Base-by-base conservation (phyloP, 208 protist species). In the Porcisia deanei region DNA sequence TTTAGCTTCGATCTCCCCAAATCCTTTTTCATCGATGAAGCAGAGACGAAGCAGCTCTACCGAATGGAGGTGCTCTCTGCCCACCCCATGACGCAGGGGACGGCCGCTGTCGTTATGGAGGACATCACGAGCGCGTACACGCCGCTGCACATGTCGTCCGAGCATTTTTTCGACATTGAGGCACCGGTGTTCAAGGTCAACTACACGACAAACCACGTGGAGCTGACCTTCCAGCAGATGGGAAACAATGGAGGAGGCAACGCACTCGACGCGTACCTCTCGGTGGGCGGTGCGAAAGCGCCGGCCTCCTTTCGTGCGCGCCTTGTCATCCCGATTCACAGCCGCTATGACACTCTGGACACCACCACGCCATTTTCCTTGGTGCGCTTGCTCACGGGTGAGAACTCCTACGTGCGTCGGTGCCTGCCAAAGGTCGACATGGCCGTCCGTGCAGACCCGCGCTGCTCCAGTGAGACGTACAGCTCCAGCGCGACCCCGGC, bases 101-200 rank as follows among this genome's bases (percentile, higher is more conserved):
- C 45, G 14, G 16, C 4, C 0, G 76, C 72, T 14, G 68, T 70
- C 12, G 67, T 68, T 1, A 16, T 71, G 59, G 30, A 61, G 1
- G 87, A 94, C 59, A 58, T 89, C 12, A 88, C 85, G 22, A 3
- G 25, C 3, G 49, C 64, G 25, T 91, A 88, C 72, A 73, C 68
- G 10, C 72, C 82, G 4, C 73, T 94, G 58, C 6, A 45, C 5
- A 72, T 96, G 49, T 64, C 66, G 5, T 91, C 88, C 37, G 66
- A 80, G 52, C 81, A 83, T 49, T 79, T 84, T 41, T 94, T 93
- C 73, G 92, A 96, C 65, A 96, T 96, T 66, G 92, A 96, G 71
- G 90, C 89, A 0, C 92, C 92, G 7, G 84, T 79, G 18, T 96
- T 96, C 72, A 82, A 82, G 25, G 81, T 96, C 39, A 60, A 59